Conservation (phyloP, 257 asterid genomes). For the Marsdenia floribunda region DNA sequence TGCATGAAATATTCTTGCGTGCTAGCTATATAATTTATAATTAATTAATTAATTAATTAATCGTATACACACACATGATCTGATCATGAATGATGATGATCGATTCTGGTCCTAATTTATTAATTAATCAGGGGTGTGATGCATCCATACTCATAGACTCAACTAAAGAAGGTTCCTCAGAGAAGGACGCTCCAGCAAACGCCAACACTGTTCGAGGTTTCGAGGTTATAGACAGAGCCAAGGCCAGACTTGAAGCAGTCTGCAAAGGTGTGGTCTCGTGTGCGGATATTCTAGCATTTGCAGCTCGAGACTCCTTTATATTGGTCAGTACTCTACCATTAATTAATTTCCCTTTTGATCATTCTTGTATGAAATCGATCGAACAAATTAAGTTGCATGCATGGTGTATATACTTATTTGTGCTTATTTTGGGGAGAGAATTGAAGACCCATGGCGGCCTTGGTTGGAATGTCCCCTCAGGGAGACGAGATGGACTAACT, state of each 20-base stretch:
- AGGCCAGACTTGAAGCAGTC: constrained; percentile 43
- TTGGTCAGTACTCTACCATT: background rate
- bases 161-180: constrained; percentile 43
- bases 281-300: constrained; percentile 78
- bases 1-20: no score
- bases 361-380: background rate
- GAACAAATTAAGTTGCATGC: no score
- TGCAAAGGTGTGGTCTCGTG: constrained; percentile 66
- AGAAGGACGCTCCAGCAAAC: constrained; percentile 70
- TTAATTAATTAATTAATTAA: no score
- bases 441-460: constrained; percentile 50
- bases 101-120: no score
- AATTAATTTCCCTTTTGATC: no score
- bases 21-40: no score
- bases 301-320: constrained; percentile 69
- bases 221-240: constrained; percentile 58
- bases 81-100: background rate
- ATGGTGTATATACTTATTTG: background rate
- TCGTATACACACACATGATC: no score
- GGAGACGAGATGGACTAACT: constrained; percentile 70
- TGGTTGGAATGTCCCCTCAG: constrained; percentile 54
- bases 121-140: constrained; percentile 66
- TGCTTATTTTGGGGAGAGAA: background rate
- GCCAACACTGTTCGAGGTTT: constrained; percentile 60
- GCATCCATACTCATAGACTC: constrained; percentile 71